Conservation (phyloP, 2,329 filamentous ascomycete species). For the Aotearoamyces nothofagi region DNA sequence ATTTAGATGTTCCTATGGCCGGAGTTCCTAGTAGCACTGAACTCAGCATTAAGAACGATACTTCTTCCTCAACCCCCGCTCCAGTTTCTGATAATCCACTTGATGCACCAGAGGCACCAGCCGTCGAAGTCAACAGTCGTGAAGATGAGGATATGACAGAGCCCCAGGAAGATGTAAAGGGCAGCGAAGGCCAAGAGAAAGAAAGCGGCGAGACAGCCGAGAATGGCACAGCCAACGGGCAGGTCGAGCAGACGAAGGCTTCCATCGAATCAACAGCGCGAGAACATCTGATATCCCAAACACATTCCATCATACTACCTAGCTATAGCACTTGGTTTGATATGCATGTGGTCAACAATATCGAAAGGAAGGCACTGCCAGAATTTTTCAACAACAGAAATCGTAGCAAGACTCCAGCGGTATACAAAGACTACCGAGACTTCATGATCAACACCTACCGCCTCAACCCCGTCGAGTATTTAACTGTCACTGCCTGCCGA, state of each 20-base stretch:
- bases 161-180: conserved; percentile 34
- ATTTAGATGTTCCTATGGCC: conserved; percentile 47
- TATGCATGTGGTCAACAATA: conserved; percentile 80
- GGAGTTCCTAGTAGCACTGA: conserved; percentile 28
- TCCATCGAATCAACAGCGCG: conserved; percentile 74
- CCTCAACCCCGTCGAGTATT: conserved; percentile 86
- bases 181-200: conserved; percentile 26
- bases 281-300: conserved; percentile 83
- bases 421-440: conserved; percentile 98
- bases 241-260: conserved; percentile 58
- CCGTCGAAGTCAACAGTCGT: conserved; percentile 41
- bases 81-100: conserved; percentile 46
- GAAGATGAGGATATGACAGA: conserved; percentile 77
- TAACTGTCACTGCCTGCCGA: conserved; percentile 91
- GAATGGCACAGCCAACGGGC: conserved; percentile 34
- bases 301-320: conserved; percentile 87
- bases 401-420: conserved; percentile 89
- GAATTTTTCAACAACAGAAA: conserved; percentile 99
- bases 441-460: conserved; percentile 99
- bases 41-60: conserved; percentile 43
- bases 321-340: conserved; percentile 99
- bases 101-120: conserved; percentile 51
- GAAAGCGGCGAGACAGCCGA: conserved; percentile 29
- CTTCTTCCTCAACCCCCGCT: conserved; percentile 39
- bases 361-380: conserved; percentile 87